Conservation (phyloP, 768 basidiomycete genomes). For the Hygrocybe punicea region DNA sequence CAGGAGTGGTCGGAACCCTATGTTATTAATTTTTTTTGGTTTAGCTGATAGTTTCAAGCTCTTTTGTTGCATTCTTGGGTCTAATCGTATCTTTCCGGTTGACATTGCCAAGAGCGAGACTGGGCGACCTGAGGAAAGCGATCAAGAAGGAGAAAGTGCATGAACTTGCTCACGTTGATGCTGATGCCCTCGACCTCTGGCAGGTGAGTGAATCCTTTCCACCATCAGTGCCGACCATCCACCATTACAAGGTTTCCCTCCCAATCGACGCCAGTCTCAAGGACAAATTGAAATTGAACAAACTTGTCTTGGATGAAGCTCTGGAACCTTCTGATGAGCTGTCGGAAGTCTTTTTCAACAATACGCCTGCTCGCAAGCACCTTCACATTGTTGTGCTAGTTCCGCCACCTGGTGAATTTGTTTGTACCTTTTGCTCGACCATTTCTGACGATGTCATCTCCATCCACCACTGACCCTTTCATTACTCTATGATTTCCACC, state of each 20-base stretch:
- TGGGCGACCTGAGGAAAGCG: constrained; percentile 9
- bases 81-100: constrained; percentile 13
- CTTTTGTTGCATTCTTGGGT: constrained; percentile 18
- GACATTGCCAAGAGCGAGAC: constrained; percentile 12
- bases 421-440: no score
- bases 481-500: no score
- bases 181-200: constrained; percentile 13
- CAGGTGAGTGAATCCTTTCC: constrained; percentile 13
- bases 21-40: no score
- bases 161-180: constrained; percentile 9
- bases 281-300: constrained; percentile 5
- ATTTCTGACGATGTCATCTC: no score
- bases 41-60: constrained; percentile 6
- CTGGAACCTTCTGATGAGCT: not conserved
- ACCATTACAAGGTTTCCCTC: constrained; percentile 11
- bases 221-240: constrained; percentile 11
- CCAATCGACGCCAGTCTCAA: constrained; percentile 7
- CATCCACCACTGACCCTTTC: no score
- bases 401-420: constrained; percentile 11
- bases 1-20: no score
- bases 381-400: constrained; percentile 16
- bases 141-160: constrained; percentile 14
- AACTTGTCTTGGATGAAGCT: constrained; percentile 5
- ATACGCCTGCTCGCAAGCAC: constrained; percentile 4
- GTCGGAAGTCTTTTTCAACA: constrained; percentile 10